A percentile compares a stretch with the other conserved stretches of the same genome.
Conservation (phyloP, 129 eudicot species). For the Mikania micrantha region DNA sequence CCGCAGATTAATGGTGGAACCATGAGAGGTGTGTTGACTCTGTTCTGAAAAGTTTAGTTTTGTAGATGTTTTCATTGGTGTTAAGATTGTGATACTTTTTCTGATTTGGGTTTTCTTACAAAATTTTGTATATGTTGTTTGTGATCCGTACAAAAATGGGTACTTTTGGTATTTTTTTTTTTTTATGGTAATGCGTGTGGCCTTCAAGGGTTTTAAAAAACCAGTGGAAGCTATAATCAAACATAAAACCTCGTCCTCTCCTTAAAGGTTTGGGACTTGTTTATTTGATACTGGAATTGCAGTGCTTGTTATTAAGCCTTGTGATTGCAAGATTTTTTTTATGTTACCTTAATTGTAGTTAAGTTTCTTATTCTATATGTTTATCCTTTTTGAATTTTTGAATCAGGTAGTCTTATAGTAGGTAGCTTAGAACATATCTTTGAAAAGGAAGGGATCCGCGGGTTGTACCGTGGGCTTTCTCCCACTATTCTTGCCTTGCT, state of each 20-base stretch:
- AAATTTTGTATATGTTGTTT: background rate
- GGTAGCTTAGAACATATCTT: constrained; percentile 82
- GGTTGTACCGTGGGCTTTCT: constrained; percentile 96
- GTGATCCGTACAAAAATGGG: background rate
- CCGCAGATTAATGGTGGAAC: constrained; percentile 49
- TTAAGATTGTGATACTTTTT: background rate
- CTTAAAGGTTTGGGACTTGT: too few relatives aligned
- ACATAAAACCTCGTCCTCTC: too few relatives aligned
- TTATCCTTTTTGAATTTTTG: background rate
- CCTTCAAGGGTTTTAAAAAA: too few relatives aligned
- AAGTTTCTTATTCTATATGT: background rate
- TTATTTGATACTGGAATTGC: background rate
- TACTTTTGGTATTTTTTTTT: too few relatives aligned
- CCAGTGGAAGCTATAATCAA: too few relatives aligned
- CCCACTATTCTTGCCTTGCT: constrained; percentile 91
- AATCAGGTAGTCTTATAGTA: constrained; percentile 77
- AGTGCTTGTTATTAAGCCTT: too few relatives aligned
- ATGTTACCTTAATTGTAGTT: background rate
- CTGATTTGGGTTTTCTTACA: background rate
- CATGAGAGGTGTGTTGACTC: constrained; percentile 42
- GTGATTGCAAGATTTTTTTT: background rate
- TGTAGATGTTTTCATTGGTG: background rate
- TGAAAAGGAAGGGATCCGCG: constrained; percentile 81
- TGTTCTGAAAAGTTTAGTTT: background rate
- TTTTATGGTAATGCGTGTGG: too few relatives aligned